Conservation (phyloP, 352 stramenopile species). For the Phytopythium ostracodes region DNA sequence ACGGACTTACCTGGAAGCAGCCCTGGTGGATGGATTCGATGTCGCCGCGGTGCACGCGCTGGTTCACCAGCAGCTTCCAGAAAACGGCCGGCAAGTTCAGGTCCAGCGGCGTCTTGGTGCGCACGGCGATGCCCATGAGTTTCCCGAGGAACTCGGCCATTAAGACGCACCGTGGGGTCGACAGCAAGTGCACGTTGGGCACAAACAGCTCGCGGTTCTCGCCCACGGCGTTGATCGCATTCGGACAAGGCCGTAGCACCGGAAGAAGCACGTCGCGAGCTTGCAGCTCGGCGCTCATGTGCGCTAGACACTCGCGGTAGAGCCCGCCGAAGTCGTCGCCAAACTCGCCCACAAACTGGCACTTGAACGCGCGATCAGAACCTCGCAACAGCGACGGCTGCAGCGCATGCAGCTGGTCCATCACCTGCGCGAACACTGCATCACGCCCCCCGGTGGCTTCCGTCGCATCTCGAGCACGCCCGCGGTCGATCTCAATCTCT, state of each 20-base stretch:
- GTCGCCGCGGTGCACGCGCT: constrained; percentile 75
- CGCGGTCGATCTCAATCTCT: constrained; percentile 85
- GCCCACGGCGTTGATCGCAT: constrained; percentile 77
- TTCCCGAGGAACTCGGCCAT: constrained; percentile 95
- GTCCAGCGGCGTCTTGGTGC: constrained; percentile 91
- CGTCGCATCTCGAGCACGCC: constrained; percentile 61
- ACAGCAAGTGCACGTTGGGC: constrained; percentile 58
- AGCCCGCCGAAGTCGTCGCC: constrained; percentile 88
- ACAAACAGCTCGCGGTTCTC: constrained; percentile 89
- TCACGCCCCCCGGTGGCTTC: constrained; percentile 57
- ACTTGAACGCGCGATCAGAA: constrained; percentile 88
- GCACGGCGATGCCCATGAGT: constrained; percentile 91
- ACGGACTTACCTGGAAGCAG: constrained; percentile 50
- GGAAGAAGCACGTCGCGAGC: constrained; percentile 62
- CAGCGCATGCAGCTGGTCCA: constrained; percentile 79
- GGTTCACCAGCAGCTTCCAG: constrained; percentile 90
- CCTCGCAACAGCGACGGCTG: constrained; percentile 84
- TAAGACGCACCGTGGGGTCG: constrained; percentile 46
- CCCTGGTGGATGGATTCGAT: constrained; percentile 80
- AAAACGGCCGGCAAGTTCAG: constrained; percentile 89
- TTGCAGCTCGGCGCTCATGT: constrained; percentile 87
- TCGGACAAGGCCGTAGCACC: constrained; percentile 87
- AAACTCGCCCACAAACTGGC: constrained; percentile 89
- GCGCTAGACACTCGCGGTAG: constrained; percentile 87
- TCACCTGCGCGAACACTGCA: constrained; percentile 84